Conservation (phyloP, 495 filamentous ascomycete species). For the Astrothelium subdiscretum region DNA sequence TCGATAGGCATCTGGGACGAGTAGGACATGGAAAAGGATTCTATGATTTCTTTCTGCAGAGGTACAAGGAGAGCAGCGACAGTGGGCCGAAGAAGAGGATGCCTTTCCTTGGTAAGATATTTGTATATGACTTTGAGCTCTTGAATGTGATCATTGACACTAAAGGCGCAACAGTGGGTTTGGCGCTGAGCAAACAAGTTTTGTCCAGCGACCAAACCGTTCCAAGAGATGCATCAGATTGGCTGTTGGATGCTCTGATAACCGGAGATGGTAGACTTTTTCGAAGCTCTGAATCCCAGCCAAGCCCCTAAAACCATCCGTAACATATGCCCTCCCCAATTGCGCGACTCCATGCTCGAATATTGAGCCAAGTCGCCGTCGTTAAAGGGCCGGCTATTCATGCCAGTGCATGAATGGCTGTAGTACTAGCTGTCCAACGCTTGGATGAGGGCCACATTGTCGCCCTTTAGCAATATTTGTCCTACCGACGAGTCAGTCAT, state of each 20-base stretch:
- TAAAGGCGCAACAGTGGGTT: conserved; percentile 46
- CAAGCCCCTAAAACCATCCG: not conserved
- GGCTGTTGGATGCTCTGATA: conserved; percentile 54
- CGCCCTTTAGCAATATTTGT: conserved; percentile 92
- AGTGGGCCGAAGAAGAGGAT: conserved; percentile 30
- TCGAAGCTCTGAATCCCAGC: not conserved
- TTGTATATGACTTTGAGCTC: conserved; percentile 3
- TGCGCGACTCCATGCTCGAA: not conserved
- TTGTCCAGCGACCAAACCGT: conserved; percentile 49
- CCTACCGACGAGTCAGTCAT: conserved; percentile 42
- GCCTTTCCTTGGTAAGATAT: conserved; percentile 57
- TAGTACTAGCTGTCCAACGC: conserved; percentile 32
- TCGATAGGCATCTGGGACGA: conserved; percentile 62
- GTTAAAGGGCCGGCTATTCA: not conserved
- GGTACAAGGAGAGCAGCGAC: conserved; percentile 40
- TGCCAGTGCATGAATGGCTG: not conserved
- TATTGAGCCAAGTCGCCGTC: not conserved
- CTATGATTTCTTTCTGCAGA: conserved; percentile 83
- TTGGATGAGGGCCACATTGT: conserved; percentile 94
- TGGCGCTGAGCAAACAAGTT: conserved; percentile 81
- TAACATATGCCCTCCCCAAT: conserved; percentile 12
- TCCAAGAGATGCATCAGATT: conserved; percentile 56
- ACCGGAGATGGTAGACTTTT: conserved; percentile 41
- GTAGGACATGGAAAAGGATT: conserved; percentile 94
- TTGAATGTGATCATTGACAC: not conserved